Percentiles rank a stretch among this genome's conserved stretches.
Evolutionary conservation across 208 protist species (phyloP).

Genomic region (Trypanosoma caninum): DNA sequence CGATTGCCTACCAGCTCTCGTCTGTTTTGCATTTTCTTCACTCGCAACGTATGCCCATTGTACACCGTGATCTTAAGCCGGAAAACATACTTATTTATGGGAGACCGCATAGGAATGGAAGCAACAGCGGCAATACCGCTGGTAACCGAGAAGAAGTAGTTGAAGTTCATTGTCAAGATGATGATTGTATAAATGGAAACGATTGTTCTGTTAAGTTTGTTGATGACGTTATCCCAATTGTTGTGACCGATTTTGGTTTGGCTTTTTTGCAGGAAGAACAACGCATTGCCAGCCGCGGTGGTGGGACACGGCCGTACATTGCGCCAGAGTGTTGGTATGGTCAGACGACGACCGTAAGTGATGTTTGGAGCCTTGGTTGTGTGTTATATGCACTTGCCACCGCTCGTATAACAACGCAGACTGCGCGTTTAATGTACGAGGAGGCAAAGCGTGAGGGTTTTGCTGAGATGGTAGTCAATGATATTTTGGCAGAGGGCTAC

Average conservation of each 20-base stretch:
- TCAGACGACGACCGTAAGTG: conserved; percentile 60
- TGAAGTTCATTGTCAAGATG: not conserved
- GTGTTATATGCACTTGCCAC: conserved; percentile 83
- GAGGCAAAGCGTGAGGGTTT: conserved; percentile 64
- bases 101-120: not conserved
- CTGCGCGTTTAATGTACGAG: conserved; percentile 72
- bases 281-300: conserved; percentile 29
- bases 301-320: conserved; percentile 81
- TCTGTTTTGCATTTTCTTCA: conserved; percentile 73
- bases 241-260: conserved; percentile 84
- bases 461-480: conserved; percentile 63
- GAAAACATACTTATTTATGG: conserved; percentile 80
- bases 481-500: conserved; percentile 52
- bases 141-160: not conserved
- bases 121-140: not conserved
- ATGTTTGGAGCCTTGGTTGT: conserved; percentile 86
- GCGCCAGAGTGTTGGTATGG: conserved; percentile 74
- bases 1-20: conserved; percentile 76
- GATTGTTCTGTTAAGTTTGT: conserved; percentile 20
- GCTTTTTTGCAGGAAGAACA: conserved; percentile 48
- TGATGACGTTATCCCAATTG: conserved; percentile 59
- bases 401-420: conserved; percentile 42
- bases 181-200: not conserved
- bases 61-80: conserved; percentile 69
- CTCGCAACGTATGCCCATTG: conserved; percentile 44